Evolutionary conservation across 2,329 filamentous ascomycete species (phyloP).

Genomic region (Sporothrix phasma): DNA sequence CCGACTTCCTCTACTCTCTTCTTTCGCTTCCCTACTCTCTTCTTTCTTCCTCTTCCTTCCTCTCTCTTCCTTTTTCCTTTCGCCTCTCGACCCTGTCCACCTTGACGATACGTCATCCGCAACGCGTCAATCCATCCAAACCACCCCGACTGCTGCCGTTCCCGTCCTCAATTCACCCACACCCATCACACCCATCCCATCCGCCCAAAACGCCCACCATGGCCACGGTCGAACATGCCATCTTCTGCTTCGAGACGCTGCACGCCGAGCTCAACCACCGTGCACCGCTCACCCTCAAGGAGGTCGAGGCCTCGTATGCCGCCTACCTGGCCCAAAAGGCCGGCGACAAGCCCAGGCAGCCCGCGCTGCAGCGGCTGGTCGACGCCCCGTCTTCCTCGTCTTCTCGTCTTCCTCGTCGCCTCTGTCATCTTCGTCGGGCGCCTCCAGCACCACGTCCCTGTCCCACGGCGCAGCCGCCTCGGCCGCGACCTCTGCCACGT

Average conservation of each 20-base stretch:
- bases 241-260: slow-evolving; percentile 86
- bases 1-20: not conserved
- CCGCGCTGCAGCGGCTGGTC: slow-evolving; percentile 35
- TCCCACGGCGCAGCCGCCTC: slow-evolving; percentile 16
- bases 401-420: not conserved
- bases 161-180: not conserved
- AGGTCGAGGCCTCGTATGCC: slow-evolving; percentile 58
- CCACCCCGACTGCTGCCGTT: not conserved
- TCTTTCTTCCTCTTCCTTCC: not conserved
- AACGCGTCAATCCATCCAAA: not conserved
- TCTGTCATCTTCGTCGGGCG: slow-evolving; percentile 20
- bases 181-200: too few relatives aligned
- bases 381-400: slow-evolving; percentile 18
- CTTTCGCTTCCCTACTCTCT: not conserved
- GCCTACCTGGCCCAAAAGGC: slow-evolving; percentile 28
- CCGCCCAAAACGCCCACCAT: slow-evolving; percentile 36
- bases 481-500: not conserved
- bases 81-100: too few relatives aligned
- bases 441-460: not conserved
- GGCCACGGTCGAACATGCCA: slow-evolving; percentile 78
- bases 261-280: slow-evolving; percentile 63
- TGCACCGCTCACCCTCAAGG: slow-evolving; percentile 53
- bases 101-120: not conserved
- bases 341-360: slow-evolving; percentile 25
- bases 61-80: not conserved